Evolutionary conservation across 164 flowering plant species (phyloP).

Genomic region (Warburgia ugandensis): DNA sequence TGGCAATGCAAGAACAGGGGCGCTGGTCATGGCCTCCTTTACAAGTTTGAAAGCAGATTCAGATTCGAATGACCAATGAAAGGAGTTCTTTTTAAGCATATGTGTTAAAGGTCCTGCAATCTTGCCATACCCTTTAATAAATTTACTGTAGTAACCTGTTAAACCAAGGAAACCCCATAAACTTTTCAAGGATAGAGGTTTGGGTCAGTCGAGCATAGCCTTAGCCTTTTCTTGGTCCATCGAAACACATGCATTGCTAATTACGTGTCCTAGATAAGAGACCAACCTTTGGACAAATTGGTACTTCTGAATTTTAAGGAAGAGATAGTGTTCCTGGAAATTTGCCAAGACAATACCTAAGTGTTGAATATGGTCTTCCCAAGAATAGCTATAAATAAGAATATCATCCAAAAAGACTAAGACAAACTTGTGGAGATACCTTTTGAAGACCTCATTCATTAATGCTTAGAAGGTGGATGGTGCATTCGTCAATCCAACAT

Average conservation of each 20-base stretch:
- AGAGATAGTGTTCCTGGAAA: too few species aligned
- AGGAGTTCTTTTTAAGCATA: background rate
- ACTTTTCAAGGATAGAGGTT: background rate
- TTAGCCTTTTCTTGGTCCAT: constrained; percentile 3
- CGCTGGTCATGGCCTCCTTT: constrained; percentile 1
- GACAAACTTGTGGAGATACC: background rate
- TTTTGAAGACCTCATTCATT: background rate
- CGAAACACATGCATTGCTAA: background rate
- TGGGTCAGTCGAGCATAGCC: background rate
- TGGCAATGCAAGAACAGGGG: background rate
- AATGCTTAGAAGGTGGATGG: background rate
- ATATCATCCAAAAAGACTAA: constrained; percentile 6
- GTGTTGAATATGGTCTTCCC: too few species aligned
- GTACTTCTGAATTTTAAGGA: too few species aligned
- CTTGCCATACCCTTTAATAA: too few species aligned
- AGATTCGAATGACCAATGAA: background rate
- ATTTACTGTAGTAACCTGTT: too few species aligned
- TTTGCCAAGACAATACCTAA: too few species aligned
- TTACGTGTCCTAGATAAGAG: background rate
- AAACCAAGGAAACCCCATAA: too few species aligned
- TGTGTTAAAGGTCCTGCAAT: too few species aligned
- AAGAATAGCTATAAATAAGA: background rate
- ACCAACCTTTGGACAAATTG: background rate
- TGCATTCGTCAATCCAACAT: too few species aligned
- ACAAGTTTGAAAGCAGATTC: background rate